These are phyloP conservation scores for Mimosa pudica DNA, from an alignment of 306 rosid species.

Conservation along the genomic window DNA sequence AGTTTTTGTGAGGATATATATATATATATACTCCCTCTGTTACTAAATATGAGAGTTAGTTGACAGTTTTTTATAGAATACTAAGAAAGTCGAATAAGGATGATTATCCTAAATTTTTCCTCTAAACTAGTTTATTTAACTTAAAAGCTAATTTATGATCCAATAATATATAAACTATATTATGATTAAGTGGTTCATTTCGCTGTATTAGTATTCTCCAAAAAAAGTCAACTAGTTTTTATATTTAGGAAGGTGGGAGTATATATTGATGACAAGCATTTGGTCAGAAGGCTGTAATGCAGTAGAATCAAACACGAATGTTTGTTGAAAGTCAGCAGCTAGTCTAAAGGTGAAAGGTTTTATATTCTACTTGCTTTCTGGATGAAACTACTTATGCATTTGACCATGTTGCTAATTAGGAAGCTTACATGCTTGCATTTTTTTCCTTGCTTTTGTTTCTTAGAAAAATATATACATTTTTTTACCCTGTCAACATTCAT, in stretches of 20 bases:
- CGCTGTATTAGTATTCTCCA: too few relatives aligned
- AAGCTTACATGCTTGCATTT: conserved; percentile 1
- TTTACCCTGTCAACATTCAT: conserved; percentile 5
- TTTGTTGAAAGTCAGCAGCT: not conserved
- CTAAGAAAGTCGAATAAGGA: too few relatives aligned
- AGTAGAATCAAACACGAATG: not conserved
- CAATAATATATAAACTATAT: too few relatives aligned
- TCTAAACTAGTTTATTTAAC: too few relatives aligned
- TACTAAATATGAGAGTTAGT: too few relatives aligned
- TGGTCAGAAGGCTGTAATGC: not conserved
- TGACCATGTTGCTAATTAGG: not conserved
- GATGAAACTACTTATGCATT: not conserved
- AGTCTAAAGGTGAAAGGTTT: not conserved
- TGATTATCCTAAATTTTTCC: too few relatives aligned
- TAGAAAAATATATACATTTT: not conserved
- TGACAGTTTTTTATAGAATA: too few relatives aligned
- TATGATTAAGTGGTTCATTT: too few relatives aligned
- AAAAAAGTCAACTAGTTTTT: too few relatives aligned
- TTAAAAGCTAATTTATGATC: too few relatives aligned
- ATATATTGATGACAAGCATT: not conserved
- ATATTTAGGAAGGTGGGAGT: not conserved
- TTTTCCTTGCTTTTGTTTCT: conserved; percentile 1
- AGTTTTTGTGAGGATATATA: not conserved
- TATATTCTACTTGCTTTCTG: conserved; percentile 1
- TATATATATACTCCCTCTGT: not conserved